These are phyloP conservation scores for Pichia sp. DNA, from an alignment of 1,139 yeast genomes.

Conservation along the genomic window DNA sequence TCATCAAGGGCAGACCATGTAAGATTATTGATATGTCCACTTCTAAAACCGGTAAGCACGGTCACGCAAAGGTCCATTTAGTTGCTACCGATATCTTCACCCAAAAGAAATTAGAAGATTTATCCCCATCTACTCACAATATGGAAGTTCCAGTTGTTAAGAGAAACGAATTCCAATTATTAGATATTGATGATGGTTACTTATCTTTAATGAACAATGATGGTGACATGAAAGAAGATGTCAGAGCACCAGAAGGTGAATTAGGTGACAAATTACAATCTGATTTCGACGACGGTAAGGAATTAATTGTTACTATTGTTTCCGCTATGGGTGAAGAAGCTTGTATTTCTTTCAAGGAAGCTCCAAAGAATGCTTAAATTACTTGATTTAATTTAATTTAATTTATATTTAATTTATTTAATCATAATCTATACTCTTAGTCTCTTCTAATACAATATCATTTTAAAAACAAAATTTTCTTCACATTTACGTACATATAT, in stretches of 20 bases:
- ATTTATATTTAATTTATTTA: slow-evolving; percentile 4
- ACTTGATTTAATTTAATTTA: slow-evolving; percentile 6
- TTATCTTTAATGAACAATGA: slow-evolving; percentile 94
- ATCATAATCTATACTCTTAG: not conserved
- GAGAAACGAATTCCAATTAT: slow-evolving; percentile 94
- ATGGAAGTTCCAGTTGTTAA: slow-evolving; percentile 98
- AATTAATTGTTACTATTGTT: slow-evolving; percentile 89
- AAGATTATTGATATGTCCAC: slow-evolving; percentile 99
- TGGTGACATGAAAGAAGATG: slow-evolving; percentile 99
- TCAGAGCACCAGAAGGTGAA: slow-evolving; percentile 96
- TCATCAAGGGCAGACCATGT: slow-evolving; percentile 98
- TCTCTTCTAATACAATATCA: not conserved
- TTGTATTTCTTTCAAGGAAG: slow-evolving; percentile 95
- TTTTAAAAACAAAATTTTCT: not conserved
- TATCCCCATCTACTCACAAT: slow-evolving; percentile 99
- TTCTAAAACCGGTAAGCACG: slow-evolving; percentile 99
- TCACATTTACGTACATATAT: too few species aligned
- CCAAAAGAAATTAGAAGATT: slow-evolving; percentile 98
- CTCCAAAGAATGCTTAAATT: slow-evolving; percentile 60
- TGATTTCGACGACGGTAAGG: slow-evolving; percentile 97
- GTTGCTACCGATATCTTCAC: slow-evolving; percentile 99
- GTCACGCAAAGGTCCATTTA: slow-evolving; percentile 99
- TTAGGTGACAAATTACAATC: slow-evolving; percentile 87
- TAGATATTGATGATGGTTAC: slow-evolving; percentile 98
- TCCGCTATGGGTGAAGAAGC: slow-evolving; percentile 99